A percentile compares a stretch with the other conserved stretches of the same genome.
Conservation (phyloP, 2,329 filamentous ascomycete species). For the Claviceps monticola region DNA sequence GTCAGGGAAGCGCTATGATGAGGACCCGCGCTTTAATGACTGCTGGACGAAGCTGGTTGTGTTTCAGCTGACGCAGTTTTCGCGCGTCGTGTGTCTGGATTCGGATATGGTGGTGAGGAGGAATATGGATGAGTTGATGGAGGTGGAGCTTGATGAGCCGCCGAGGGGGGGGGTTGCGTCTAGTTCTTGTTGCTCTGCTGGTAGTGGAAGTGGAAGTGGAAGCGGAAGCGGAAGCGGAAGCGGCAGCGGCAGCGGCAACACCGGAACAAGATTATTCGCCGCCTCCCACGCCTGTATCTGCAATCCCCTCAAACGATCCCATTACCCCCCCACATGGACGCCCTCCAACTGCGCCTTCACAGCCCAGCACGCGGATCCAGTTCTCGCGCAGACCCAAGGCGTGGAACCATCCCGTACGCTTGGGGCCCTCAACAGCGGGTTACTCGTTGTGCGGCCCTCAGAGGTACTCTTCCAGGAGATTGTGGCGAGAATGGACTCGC, state of each 20-base stretch:
- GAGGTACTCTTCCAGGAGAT: constrained; percentile 34
- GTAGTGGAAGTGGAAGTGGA: too few species aligned
- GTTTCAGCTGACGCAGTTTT: constrained; percentile 64
- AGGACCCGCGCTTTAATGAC: constrained; percentile 77
- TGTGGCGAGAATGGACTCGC: constrained; percentile 32
- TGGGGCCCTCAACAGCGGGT: constrained; percentile 33
- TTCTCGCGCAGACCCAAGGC: constrained; percentile 30
- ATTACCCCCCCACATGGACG: constrained; percentile 64
- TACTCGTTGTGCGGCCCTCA: constrained; percentile 43
- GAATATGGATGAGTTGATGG: constrained; percentile 92
- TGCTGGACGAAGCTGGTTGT: constrained; percentile 80
- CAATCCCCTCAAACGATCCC: constrained; percentile 63
- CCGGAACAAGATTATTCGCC: constrained; percentile 45
- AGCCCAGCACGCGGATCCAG: constrained; percentile 33
- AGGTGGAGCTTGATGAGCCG: constrained; percentile 53
- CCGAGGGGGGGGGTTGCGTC: not conserved
- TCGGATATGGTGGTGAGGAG: constrained; percentile 71
- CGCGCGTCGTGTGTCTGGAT: constrained; percentile 71
- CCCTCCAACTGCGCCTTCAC: constrained; percentile 46
- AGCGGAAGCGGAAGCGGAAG: too few species aligned
- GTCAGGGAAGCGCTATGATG: constrained; percentile 50
- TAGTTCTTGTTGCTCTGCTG: too few species aligned
- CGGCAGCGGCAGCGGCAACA: not conserved
- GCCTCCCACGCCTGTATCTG: constrained; percentile 77
- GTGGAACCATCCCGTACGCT: constrained; percentile 31